Percentiles rank a stretch among this genome's conserved stretches.
These are phyloP conservation scores for Aspergillus cavernicola DNA, from an alignment of 495 filamentous ascomycete species.

Conservation along the genomic window DNA sequence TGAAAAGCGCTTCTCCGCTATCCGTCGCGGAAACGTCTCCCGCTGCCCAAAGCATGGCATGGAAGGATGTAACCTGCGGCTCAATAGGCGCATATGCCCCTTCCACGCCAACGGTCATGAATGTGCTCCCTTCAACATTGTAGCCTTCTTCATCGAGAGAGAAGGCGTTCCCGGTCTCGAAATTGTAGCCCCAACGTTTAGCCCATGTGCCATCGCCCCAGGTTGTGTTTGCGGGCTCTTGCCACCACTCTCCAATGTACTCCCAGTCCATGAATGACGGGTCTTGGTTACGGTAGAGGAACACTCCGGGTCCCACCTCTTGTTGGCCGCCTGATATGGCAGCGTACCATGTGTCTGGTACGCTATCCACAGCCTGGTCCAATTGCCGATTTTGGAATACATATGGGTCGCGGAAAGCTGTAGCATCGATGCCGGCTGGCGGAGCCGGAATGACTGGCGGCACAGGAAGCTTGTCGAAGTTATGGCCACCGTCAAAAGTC, in stretches of 20 bases:
- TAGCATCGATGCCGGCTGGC: slow-evolving; percentile 16
- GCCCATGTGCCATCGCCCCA: slow-evolving; percentile 25
- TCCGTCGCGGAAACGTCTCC: slow-evolving; percentile 9
- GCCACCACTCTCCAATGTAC: slow-evolving; percentile 22
- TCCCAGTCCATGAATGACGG: slow-evolving; percentile 21
- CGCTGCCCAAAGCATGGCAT: slow-evolving; percentile 21
- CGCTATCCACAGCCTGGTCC: slow-evolving; percentile 3
- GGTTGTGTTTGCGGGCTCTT: slow-evolving; percentile 17
- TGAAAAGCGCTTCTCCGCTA: slow-evolving; percentile 8
- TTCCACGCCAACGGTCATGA: slow-evolving; percentile 19
- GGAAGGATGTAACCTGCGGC: slow-evolving; percentile 14
- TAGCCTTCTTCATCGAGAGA: slow-evolving; percentile 16
- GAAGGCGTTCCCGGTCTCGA: slow-evolving; percentile 20
- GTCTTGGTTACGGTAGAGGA: slow-evolving; percentile 20
- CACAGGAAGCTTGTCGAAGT: slow-evolving; percentile 19
- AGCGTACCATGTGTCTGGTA: slow-evolving; percentile 16
- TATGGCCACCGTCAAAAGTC: slow-evolving; percentile 14
- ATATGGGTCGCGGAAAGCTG: slow-evolving; percentile 23
- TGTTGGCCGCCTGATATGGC: slow-evolving; percentile 22
- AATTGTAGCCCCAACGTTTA: slow-evolving; percentile 22
- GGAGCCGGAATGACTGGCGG: slow-evolving; percentile 17
- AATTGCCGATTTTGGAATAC: slow-evolving; percentile 18
- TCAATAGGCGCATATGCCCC: slow-evolving; percentile 11
- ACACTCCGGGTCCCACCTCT: slow-evolving; percentile 14
- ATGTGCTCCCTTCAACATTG: slow-evolving; percentile 13